Evolutionary conservation across 164 flowering plant genomes (phyloP), one percentile per base, ranked within the genome.

Genomic region (Umbilicus rupestris): DNA sequence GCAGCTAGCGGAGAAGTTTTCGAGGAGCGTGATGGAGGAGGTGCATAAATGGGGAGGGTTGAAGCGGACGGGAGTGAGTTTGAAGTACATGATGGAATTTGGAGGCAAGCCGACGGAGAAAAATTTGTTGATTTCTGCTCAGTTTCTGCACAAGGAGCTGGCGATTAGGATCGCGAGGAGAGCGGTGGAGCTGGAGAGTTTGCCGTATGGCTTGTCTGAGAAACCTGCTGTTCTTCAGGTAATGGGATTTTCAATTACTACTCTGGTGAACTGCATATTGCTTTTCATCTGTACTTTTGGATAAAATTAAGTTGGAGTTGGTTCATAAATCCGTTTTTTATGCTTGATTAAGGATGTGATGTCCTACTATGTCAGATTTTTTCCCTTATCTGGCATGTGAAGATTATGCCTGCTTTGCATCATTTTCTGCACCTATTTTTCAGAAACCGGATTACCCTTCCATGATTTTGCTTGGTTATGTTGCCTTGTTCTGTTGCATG

Each of bases 11-110:
- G 87, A 85, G 64, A 24, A 74, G 4, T 80, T 80, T 33, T 78
- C 91, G 7, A 88, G 84, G 80, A 79, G 78, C 7, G 24, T 92
- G 69, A 77, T 80, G 1, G 89, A 85, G n/a, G 90, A 93, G 66
- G 92, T 90, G 3, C 84, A 81, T 10, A 80, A 66, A 77, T 93
- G 96, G 94, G 89, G 92, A 4, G 69, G 81, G 26, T 74, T 90
- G 96, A 88, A 86, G 70, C 96, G 84, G 71, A 90, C 87, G 0
- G 98, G 98, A 12, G 98, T 90, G 16, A 86, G 84, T 55, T 76
- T 93, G 65, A 81, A 84, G 66, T 88, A 89, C 73, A 94, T 91
- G 97, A 87, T 85, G 97, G 89, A 89, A 60, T 91, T 94, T 65
- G 96, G 97, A 26, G 85, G 92, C 8, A 78, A 7, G 19, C 93